phyloP scores from a whole-genome alignment of 1,284 basidiomycete genomes.

The Ustilago esculenta region DNA sequence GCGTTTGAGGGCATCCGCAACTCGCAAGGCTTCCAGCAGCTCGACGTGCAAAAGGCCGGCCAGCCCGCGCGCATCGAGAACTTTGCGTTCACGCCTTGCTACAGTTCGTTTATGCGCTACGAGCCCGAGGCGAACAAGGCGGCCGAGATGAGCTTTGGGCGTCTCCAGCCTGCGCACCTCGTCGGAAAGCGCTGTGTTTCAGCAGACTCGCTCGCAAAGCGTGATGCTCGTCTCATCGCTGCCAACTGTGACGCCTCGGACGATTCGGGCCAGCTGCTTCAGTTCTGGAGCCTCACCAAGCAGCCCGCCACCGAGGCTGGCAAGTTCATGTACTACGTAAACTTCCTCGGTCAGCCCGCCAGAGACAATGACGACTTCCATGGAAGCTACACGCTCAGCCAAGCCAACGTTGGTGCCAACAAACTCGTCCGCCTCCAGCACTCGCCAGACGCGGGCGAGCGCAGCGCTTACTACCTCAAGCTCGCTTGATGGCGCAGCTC shows the following conservation, averaged over 20 bases:
- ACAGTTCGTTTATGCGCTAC: constrained; percentile 39
- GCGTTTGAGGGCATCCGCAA: constrained; percentile 48
- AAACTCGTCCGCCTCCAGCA: constrained; percentile 32
- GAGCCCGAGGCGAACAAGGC: constrained; percentile 38
- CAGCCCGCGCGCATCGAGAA: constrained; percentile 27
- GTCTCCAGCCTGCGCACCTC: constrained; percentile 41
- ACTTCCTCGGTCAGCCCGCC: constrained; percentile 38
- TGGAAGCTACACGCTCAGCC: constrained; percentile 25
- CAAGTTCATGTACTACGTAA: constrained; percentile 38
- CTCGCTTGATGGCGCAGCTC: constrained; percentile 5
- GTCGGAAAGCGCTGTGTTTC: constrained; percentile 45
- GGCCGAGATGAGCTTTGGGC: constrained; percentile 38
- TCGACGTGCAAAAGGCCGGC: constrained; percentile 40
- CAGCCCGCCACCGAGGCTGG: constrained; percentile 22
- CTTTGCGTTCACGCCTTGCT: constrained; percentile 44
- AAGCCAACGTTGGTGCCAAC: constrained; percentile 18
- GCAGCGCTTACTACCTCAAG: constrained; percentile 41
- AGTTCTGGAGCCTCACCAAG: constrained; percentile 51
- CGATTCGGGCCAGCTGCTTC: constrained; percentile 46
- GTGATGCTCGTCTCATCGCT: constrained; percentile 26
- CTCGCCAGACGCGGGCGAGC: constrained; percentile 16
- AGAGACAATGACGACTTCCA: constrained; percentile 32
- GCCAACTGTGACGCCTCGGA: constrained; percentile 37
- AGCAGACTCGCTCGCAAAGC: constrained; percentile 19
- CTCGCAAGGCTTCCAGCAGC: constrained; percentile 35